Base-by-base conservation (phyloP, 1,284 basidiomycete species). In the Fomitopsis palustris region DNA sequence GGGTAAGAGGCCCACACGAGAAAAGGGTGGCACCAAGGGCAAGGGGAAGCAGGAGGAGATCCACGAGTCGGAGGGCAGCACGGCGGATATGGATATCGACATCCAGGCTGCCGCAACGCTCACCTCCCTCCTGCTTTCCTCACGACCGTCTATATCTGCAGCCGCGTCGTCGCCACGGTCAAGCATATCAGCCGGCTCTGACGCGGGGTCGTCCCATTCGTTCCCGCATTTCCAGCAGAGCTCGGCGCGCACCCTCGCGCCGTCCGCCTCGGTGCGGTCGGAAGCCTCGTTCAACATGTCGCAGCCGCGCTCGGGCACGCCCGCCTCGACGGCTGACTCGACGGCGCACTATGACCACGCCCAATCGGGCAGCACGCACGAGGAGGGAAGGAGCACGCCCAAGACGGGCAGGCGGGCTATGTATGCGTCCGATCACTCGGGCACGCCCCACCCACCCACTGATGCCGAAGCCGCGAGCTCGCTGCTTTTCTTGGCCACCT, bases 21-120 rank as follows among this genome's bases (percentile, higher is more conserved):
- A 68, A 69, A 77, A 62, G 65, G 71, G 60, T 64, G 72, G 42
- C 62, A 70, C 59, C 60, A 87, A 83, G 72, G 80, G 81, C 60
- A 86, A 85, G 64, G 75, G 72, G 53, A 82, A 77, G 65, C 73
- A 74, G 62, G 72, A 74, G 65, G 69, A 63, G 25, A 63, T 60
- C 61, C 64, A 67, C 62, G 74, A 55, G 55, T 74, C 59, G 56
- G 51, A 59, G 54, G 62, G 61, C 33, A 61, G 63, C 54, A 68
- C 70, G 47, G 71, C 77, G 58, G 76, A 84, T 65, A 78, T 77
- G 19, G 87, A 87, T 62, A 80, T 86, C 56, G 88, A 92, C 70
- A 87, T 90, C 80, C 87, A 90, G 70, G 90, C 90, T 33, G 90
- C 90, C 6, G 87, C 86, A 23, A 89, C 90, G 8, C 75, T 92